Evolutionary conservation across 179 eudicot species (phyloP).

Genomic region (Actinidia arguta): DNA sequence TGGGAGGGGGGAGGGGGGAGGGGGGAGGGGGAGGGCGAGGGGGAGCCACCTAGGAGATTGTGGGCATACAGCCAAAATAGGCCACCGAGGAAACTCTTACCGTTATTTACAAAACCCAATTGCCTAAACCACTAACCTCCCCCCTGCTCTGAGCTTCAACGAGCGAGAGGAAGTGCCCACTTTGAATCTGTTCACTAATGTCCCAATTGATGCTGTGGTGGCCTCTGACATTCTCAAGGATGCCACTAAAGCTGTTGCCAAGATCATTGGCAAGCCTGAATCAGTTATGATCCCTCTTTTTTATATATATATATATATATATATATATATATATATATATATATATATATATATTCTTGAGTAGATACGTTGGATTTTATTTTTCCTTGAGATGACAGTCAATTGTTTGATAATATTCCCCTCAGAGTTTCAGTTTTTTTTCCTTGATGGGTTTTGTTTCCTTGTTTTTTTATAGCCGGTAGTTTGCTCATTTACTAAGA

Average conservation of each 20-base stretch:
- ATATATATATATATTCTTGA: background rate
- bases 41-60: background rate
- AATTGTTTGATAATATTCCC: conserved; percentile 40
- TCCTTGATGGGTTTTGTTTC: background rate
- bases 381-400: conserved; percentile 2
- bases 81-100: background rate
- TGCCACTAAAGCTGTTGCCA: conserved; percentile 92
- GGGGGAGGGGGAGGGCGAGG: no score
- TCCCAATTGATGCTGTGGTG: conserved; percentile 80
- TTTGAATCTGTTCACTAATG: conserved; percentile 79
- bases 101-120: background rate
- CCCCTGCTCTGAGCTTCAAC: no score
- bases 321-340: background rate
- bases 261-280: conserved; percentile 91
- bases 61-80: background rate
- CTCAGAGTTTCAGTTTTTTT: no score
- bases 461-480: background rate
- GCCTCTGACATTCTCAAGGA: conserved; percentile 94
- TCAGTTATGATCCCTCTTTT: conserved; percentile 44
- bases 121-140: background rate
- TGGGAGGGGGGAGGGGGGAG: no score
- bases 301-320: background rate
- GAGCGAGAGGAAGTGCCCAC: conserved; percentile 69
- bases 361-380: background rate
- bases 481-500: background rate